Evolutionary conservation across 2,329 filamentous ascomycete genomes (phyloP), one percentile per base, ranked within the genome.

Genomic region (Colletotrichum spinosum): DNA sequence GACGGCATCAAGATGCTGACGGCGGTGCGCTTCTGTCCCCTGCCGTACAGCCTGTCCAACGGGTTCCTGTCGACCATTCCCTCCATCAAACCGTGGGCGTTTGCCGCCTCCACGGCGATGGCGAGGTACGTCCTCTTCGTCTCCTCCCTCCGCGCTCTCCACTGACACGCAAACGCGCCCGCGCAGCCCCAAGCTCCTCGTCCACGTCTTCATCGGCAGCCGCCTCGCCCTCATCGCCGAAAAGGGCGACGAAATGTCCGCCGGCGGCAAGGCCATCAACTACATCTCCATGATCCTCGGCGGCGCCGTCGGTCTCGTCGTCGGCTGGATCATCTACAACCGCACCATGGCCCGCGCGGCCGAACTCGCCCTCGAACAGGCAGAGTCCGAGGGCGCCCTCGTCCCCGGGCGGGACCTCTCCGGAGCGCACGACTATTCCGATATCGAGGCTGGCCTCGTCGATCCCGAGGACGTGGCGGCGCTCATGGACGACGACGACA

Each of bases 61-160:
- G 96, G 94, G 55, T 97, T 97, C 67, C 88, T 99, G 60, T 93
- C 93, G 37, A 98, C 96, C 1, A 94, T 99, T 67, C 94, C 94
- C 3, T 97, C 92, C 38, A 92, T 99, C 39, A 86, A 90, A 33
- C 92, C 92, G 45, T 76, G 85, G 66, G 87, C 87, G 51, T 98
- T 97, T 79, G 90, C 90, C 38, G 76, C 94, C 50, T 95, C 96
- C 6, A 98, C 95, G 0, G 90, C 92, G 3, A 81, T 95, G 13
- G 90, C 94, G 10, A 88, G 86, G 83, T 84, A 69, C 65, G 76
- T 33, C 15, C 33, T 15, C 13, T 17, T 45, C 37, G 34, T 12
- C n/a, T 7, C 52, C 6, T 10, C 41, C 37, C 42, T n/a, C 12
- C 52, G 44, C 33, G 42, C 37, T 17, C 13, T 8, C 9, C 35